Evolutionary conservation across 371 early-diverging fungal species (phyloP).

Genomic region (Cokeromyces recurvatus): DNA sequence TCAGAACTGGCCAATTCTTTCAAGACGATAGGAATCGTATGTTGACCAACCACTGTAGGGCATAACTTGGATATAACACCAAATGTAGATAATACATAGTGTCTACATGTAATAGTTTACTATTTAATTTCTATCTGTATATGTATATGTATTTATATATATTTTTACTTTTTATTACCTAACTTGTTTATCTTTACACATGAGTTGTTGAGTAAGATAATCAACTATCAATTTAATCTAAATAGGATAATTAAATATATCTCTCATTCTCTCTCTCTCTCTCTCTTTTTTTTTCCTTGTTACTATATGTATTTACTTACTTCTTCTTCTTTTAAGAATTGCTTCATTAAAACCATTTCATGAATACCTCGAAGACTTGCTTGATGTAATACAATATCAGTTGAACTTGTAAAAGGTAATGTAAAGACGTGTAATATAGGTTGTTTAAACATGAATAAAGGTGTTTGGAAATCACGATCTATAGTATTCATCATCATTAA

Average conservation of each 20-base stretch:
- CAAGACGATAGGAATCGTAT: conserved; percentile 15
- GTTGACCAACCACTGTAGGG: conserved; percentile 8
- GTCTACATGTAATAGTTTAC: background rate
- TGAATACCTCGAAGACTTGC: conserved; percentile 58
- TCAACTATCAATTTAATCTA: conserved; percentile 17
- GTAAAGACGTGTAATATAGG: conserved; percentile 24
- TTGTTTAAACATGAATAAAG: conserved; percentile 53
- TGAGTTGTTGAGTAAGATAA: conserved; percentile 21
- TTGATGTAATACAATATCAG: conserved; percentile 44
- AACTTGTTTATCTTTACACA: conserved; percentile 3
- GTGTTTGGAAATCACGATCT: conserved; percentile 58
- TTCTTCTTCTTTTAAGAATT: conserved; percentile 55
- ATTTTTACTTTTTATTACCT: no score
- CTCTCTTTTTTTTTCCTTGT: no score
- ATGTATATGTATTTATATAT: no score
- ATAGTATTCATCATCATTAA: no score
- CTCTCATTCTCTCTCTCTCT: no score
- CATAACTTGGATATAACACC: conserved; percentile 14
- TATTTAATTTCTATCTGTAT: no score
- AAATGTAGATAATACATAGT: conserved; percentile 11
- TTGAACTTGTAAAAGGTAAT: conserved; percentile 10
- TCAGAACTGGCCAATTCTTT: conserved; percentile 1
- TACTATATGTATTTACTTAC: no score
- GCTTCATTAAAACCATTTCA: conserved; percentile 58
- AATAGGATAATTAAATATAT: no score